phyloP scores from a whole-genome alignment of 768 basidiomycete genomes.

The Nevesoporus exiguus region DNA sequence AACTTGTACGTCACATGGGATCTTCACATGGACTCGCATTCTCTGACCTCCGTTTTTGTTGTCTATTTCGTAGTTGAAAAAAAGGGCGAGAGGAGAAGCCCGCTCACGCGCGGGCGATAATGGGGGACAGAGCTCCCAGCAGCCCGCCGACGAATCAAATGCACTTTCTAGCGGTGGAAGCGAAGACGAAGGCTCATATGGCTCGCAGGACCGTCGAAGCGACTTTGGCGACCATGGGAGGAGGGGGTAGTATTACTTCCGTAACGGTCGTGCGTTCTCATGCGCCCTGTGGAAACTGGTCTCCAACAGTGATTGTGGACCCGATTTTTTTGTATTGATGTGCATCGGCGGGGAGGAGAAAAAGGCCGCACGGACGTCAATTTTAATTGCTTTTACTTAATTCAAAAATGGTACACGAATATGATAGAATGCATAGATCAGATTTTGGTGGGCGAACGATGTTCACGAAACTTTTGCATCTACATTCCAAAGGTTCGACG shows the following conservation, averaged over 20 bases:
- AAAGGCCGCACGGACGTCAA: background rate
- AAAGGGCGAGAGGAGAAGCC: conserved; percentile 33
- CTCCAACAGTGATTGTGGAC: conserved; percentile 18
- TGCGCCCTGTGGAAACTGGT: conserved; percentile 11
- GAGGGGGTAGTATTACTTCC: conserved; percentile 26
- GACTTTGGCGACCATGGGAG: conserved; percentile 35
- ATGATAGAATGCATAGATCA: conserved; percentile 9
- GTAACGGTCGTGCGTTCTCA: conserved; percentile 23
- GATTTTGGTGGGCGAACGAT: background rate
- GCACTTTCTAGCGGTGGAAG: conserved; percentile 30
- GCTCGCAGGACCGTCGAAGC: conserved; percentile 34
- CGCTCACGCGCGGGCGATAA: conserved; percentile 26
- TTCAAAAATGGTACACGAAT: conserved; percentile 14
- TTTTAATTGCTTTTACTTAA: background rate
- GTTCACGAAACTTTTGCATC: conserved; percentile 1
- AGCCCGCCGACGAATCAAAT: conserved; percentile 25
- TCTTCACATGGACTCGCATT: conserved; percentile 14
- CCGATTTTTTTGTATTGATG: conserved; percentile 15
- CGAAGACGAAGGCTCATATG: conserved; percentile 34
- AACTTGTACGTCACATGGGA: conserved; percentile 57
- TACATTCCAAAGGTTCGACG: background rate
- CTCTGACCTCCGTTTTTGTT: conserved; percentile 20
- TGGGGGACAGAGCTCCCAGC: conserved; percentile 31
- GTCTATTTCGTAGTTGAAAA: conserved; percentile 28
- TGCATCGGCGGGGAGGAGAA: conserved; percentile 6